Evolutionary conservation across 306 rosid species (phyloP).

Genomic region (Castanospermum australe): DNA sequence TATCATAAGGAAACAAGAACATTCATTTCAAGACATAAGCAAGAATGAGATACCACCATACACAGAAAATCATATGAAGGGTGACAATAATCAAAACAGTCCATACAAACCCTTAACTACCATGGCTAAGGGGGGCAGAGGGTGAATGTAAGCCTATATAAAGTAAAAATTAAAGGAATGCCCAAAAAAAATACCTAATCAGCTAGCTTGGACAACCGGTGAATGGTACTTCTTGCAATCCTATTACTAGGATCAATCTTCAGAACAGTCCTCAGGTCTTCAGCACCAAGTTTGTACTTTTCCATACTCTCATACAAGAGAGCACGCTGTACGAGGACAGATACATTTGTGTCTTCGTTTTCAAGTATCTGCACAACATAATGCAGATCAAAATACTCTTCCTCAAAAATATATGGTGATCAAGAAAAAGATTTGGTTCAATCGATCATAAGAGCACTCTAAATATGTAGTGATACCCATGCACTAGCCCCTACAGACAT

Average conservation of each 20-base stretch:
- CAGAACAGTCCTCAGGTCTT: slow-evolving; percentile 50
- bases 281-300: slow-evolving; percentile 70
- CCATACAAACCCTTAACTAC: slow-evolving; percentile 28
- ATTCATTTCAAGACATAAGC: slow-evolving; percentile 32
- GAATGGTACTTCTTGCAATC: slow-evolving; percentile 93
- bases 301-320: slow-evolving; percentile 98
- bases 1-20: slow-evolving; percentile 29
- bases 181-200: slow-evolving; percentile 41
- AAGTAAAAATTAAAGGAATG: neutral
- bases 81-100: slow-evolving; percentile 9
- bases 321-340: slow-evolving; percentile 93
- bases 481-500: neutral
- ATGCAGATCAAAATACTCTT: slow-evolving; percentile 25
- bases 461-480: neutral
- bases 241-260: slow-evolving; percentile 88
- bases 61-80: slow-evolving; percentile 30
- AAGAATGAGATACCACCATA: slow-evolving; percentile 36
- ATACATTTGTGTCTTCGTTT: slow-evolving; percentile 59
- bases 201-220: slow-evolving; percentile 84
- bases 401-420: slow-evolving; percentile 9
- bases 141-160: slow-evolving; percentile 26
- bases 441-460: neutral
- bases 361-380: slow-evolving; percentile 65
- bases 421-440: neutral
- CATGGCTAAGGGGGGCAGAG: slow-evolving; percentile 18